Percentiles rank a stretch among this genome's conserved stretches.
phyloP scores from a whole-genome alignment of 306 rosid genomes.

The Castanopsis chinensis region DNA sequence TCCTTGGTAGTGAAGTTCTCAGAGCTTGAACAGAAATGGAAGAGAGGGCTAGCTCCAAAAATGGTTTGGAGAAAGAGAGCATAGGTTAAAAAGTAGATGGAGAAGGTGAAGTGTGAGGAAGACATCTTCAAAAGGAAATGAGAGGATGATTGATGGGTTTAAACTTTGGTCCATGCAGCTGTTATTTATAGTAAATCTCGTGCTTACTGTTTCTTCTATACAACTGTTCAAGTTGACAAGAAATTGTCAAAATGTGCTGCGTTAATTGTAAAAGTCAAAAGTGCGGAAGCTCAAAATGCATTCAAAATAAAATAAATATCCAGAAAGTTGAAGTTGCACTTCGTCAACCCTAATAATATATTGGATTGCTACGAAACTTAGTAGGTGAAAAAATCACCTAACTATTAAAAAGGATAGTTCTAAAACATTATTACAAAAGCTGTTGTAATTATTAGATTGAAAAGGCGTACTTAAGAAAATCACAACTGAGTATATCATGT shows the following conservation, averaged over 20 bases:
- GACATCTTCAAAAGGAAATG: background rate
- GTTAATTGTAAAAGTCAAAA: background rate
- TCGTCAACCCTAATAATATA: too few relatives aligned
- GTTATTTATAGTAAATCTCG: background rate
- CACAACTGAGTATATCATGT: too few relatives aligned
- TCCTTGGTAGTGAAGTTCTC: constrained; percentile 6
- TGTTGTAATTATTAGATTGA: too few relatives aligned
- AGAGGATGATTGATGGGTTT: background rate
- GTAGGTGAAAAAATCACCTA: too few relatives aligned
- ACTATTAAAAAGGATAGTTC: too few relatives aligned
- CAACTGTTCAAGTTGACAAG: background rate
- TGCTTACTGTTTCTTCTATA: background rate
- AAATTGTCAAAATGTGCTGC: background rate
- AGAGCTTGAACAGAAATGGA: background rate
- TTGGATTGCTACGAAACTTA: too few relatives aligned
- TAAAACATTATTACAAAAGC: too few relatives aligned
- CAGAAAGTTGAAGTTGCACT: too few relatives aligned
- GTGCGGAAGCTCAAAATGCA: too few relatives aligned
- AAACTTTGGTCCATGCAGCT: too few relatives aligned
- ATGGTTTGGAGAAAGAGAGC: background rate
- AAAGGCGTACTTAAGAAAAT: too few relatives aligned
- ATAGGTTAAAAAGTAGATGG: background rate
- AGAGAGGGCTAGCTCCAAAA: background rate
- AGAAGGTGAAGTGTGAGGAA: background rate
- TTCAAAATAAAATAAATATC: too few relatives aligned